These are phyloP conservation scores for apple (Malus domestica) DNA, from an alignment of 306 rosid genomes.

Conservation along the genomic window DNA sequence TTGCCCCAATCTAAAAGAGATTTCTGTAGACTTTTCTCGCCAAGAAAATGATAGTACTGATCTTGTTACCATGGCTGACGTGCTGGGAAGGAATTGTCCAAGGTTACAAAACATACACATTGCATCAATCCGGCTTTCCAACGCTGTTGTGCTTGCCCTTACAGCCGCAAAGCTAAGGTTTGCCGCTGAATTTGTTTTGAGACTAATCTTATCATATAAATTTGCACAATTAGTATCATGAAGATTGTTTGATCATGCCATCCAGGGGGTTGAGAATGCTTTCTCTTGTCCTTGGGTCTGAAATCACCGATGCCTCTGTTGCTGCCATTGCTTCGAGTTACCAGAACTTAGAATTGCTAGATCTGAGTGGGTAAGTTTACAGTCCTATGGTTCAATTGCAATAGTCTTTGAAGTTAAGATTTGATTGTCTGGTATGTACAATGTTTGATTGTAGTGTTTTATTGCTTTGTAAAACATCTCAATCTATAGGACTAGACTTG, in stretches of 20 bases:
- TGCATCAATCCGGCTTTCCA: conserved; percentile 79
- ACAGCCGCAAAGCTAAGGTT: conserved; percentile 83
- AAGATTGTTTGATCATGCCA: conserved; percentile 13
- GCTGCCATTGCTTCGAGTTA: conserved; percentile 88
- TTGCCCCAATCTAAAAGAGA: conserved; percentile 83
- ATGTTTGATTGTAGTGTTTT: not conserved
- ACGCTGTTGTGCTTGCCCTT: conserved; percentile 82
- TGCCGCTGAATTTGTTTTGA: conserved; percentile 11
- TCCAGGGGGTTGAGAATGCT: conserved; percentile 81
- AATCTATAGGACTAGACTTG: not conserved
- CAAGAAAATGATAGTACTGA: conserved; percentile 67
- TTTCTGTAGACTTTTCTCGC: conserved; percentile 72
- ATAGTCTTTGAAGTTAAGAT: not conserved
- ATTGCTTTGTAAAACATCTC: not conserved
- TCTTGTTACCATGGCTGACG: conserved; percentile 54
- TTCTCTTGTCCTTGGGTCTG: conserved; percentile 94
- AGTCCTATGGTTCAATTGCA: not conserved
- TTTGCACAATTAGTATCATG: conserved; percentile 9
- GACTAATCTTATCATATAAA: not conserved
- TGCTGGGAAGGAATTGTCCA: conserved; percentile 68
- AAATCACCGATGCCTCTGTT: conserved; percentile 92
- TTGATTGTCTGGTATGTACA: not conserved
- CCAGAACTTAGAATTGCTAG: conserved; percentile 78
- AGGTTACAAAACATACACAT: conserved; percentile 84
- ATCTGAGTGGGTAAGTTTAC: conserved; percentile 81